Percentiles rank a stretch among this genome's conserved stretches.
These are phyloP conservation scores for Pleurotus djamor DNA, from an alignment of 768 basidiomycete species.

Conservation along the genomic window DNA sequence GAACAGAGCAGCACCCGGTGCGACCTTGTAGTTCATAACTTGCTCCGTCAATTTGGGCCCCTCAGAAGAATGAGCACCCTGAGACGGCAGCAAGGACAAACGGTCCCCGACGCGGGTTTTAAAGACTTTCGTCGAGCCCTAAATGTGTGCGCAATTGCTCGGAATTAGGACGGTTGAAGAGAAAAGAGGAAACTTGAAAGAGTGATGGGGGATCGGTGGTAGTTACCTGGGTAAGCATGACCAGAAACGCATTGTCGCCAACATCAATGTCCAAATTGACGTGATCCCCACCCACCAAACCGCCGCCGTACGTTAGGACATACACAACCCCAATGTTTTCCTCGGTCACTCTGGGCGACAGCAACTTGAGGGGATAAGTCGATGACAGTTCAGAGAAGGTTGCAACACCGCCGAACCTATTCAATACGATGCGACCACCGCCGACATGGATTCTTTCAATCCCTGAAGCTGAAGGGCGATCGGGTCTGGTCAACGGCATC, in stretches of 20 bases:
- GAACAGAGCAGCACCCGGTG: slow-evolving; percentile 56
- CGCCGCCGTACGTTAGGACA: slow-evolving; percentile 86
- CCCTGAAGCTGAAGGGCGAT: not conserved
- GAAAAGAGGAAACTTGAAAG: not conserved
- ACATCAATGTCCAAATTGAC: slow-evolving; percentile 65
- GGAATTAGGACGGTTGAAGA: not conserved
- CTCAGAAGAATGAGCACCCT: not conserved
- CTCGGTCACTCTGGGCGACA: slow-evolving; percentile 61
- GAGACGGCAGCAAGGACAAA: slow-evolving; percentile 36
- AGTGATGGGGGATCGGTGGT: not conserved
- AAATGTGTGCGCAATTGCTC: not conserved
- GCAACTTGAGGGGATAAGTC: slow-evolving; percentile 85
- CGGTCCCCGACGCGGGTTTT: slow-evolving; percentile 68
- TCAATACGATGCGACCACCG: slow-evolving; percentile 55
- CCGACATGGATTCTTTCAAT: slow-evolving; percentile 39
- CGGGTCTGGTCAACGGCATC: not conserved
- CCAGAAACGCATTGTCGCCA: slow-evolving; percentile 50
- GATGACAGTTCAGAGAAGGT: slow-evolving; percentile 75
- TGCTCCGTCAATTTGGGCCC: slow-evolving; percentile 49
- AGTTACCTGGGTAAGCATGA: slow-evolving; percentile 81
- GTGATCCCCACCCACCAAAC: slow-evolving; percentile 84
- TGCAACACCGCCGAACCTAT: slow-evolving; percentile 49
- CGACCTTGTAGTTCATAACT: slow-evolving; percentile 51
- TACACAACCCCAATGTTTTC: slow-evolving; percentile 68
- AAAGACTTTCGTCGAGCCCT: slow-evolving; percentile 97